Base-by-base conservation (phyloP, 306 rosid genomes). In the Glycine tomentella region DNA sequence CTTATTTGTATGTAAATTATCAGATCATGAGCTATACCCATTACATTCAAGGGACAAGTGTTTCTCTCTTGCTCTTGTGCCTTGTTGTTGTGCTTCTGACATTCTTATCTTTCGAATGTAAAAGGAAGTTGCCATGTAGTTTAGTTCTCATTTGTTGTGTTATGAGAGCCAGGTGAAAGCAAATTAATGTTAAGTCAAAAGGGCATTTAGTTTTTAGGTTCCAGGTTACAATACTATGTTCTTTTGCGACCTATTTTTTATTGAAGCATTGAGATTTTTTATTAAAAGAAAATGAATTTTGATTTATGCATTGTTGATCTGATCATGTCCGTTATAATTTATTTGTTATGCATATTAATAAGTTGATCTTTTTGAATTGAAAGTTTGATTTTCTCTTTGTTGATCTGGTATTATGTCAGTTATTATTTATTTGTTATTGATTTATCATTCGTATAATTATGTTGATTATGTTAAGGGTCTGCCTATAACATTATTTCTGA, bases 381-480 rank as follows among this genome's bases (percentile, higher is more conserved):
- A 38, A 52, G 10, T 53, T n/a, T 48, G 17, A 63, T 31, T 10
- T 63, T 48, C 13, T 48, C 16, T 13, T 46, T 76, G 36, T 63
- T 49, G 13, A 33, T 76, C 5, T 49, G 8, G 3, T 15, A 31
- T 42, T 6, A 10, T 33, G 15, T 5, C 4, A n/a, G 53, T 67
- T 8, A 3, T 73, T 52, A 11, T 74, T 50, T 58, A 0, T 15
- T 9, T 38, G 8, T 17, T 11, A n/a, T 45, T 45, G 9, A 46
- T 46, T 9, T 46, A 9, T 63, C 5, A 34, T 63, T 17, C 11
- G 7, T 33, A 0, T 12, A 36, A 6, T 63, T 13, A 33, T 65
- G 71, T 38, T 9, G 2, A 65, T 65, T 50, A 53, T 53, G 15
- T 78, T 52, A 42, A 53, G 51, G 14, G 55, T 78, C 58, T 53